Evolutionary conservation across 768 basidiomycete species (phyloP), one percentile per base, ranked within the genome.

Genomic region (Leccinum disarticulatum): DNA sequence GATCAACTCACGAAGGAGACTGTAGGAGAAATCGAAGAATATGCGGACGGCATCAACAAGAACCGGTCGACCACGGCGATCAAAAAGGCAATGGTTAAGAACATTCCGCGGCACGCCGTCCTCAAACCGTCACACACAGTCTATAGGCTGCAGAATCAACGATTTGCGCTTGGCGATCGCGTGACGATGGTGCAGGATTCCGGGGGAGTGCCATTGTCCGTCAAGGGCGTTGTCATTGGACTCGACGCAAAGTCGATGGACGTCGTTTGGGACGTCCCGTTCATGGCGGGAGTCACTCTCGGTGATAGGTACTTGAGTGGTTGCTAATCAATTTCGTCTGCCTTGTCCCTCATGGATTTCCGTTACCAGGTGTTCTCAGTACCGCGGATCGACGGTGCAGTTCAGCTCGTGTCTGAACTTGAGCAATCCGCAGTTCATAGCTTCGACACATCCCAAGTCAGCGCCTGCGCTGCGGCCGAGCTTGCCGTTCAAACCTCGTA

Each of bases 131-230:
- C 87, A 1, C 95, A 98, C 75, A 87, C 94, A 2, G 80, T 88
- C 6, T 94, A 93, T 69, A 88, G 95, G 25, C 79, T 98, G 8
- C 93, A 95, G 69, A 90, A 91, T 56, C 97, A 98, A 73, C 77
- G 76, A 13, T 99, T 98, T 70, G 77, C 81, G 0, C 81, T 98
- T 6, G 96, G 96, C 13, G 96, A 99, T 73, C 83, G 97, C 11
- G 95, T 98, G 38, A 90, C 89, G 17, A 97, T 96, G 91, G 94
- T 98, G 1, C 90, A 92, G 66, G 97, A 98, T 70, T 88, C 95
- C 0, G 95, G 95, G 30, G 87, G 89, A 35, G 95, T 98, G 0
- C 94, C 95, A 2, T 79, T 98, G 14, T 86, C 87, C 1, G 88
- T 87, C 54, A 98, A 96, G 75, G 97, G 97, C 22, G 93, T 96